A percentile compares a stretch with the other conserved stretches of the same genome.
Conservation (phyloP, 305 asterid genomes). For the Fraxinus albicans region DNA sequence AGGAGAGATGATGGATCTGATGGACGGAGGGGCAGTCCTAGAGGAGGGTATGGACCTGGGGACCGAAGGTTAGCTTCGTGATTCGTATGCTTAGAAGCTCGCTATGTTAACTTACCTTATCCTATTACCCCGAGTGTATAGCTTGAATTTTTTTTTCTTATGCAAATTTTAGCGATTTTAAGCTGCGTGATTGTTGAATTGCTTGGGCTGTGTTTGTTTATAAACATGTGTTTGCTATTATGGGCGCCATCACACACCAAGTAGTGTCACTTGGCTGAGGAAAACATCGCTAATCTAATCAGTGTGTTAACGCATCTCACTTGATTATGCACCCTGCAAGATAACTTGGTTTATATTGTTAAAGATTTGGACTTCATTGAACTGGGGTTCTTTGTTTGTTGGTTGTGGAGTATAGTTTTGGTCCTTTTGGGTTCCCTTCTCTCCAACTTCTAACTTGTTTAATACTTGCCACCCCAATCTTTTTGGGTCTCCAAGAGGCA, state of each 20-base stretch:
- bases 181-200: neutral
- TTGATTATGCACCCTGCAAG: neutral
- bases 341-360: neutral
- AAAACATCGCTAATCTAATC: neutral
- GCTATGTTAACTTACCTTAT: neutral
- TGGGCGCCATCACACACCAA: neutral
- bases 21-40: slow-evolving; percentile 85
- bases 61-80: slow-evolving; percentile 68
- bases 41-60: slow-evolving; percentile 83
- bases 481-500: neutral
- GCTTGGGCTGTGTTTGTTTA: neutral
- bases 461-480: neutral
- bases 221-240: neutral
- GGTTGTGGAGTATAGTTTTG: neutral
- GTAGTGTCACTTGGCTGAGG: neutral
- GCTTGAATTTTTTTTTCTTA: neutral
- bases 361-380: neutral
- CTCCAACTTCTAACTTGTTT: neutral
- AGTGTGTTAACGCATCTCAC: neutral
- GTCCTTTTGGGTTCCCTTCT: neutral
- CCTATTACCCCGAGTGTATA: neutral
- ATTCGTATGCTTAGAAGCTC: neutral
- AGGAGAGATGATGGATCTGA: slow-evolving; percentile 77
- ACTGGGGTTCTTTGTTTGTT: neutral
- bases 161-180: neutral